Evolutionary conservation across 768 basidiomycete species (phyloP), one percentile per base, ranked within the genome.

Genomic region (Leccinellum rugosiceps): DNA sequence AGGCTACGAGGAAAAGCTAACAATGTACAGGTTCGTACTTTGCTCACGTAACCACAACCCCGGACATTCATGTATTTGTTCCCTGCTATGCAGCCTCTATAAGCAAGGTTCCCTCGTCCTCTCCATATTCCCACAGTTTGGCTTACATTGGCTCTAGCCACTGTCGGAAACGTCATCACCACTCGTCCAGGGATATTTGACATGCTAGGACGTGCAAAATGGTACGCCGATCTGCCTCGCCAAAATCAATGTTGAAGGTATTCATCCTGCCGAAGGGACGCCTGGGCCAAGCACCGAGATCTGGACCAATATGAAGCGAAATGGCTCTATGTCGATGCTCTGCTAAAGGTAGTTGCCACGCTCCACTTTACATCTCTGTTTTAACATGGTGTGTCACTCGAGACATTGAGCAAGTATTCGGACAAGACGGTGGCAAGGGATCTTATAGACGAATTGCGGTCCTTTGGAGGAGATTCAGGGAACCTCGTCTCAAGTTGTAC

Each of bases 201-300:
- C 69, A 87, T 96, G 84, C 76, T 97, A 7, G 92, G 91, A 43
- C 79, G 94, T 63, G 94, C 94, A 21, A 98, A 98, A 77, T 97
- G 94, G 94, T 92, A 61, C 25, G 80, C 52, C 7, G 25, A 35
- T 10, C n/a, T 10, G 31, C 13, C 52, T 43, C 46, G 19, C 35
- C 30, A 4, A 23, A 62, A 58, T 65, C 65, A 31, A 52, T 70
- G 59, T 67, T 65, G 49, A 62, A 63, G 49, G 60, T 23, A 30
- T 41, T 56, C 25, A 17, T 41, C 19, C 53, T 21, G 21, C 34
- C 25, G 52, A 47, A 94, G 93, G 92, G 94, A 95, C 76, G 91
- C 91, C 45, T 98, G 95, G 95, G 87, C 89, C 48, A 96, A 94
- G 70, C 92, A 95, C 68, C 88, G 86, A 63, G 92, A 94, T 61